Evolutionary conservation across 352 stramenopile species (phyloP).

Genomic region (Blastocystis sp.): DNA sequence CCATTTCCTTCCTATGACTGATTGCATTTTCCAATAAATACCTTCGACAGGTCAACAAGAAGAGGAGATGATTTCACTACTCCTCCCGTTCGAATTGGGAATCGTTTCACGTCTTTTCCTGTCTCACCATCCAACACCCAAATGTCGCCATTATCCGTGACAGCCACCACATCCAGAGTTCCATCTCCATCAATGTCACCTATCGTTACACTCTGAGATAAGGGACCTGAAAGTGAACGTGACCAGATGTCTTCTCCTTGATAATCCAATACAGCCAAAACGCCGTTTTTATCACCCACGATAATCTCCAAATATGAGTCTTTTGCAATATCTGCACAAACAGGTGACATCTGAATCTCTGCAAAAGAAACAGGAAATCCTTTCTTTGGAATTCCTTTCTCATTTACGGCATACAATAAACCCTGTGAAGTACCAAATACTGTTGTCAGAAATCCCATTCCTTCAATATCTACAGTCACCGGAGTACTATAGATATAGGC

Average conservation of each 20-base stretch:
- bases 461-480: conserved; percentile 15
- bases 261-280: conserved; percentile 24
- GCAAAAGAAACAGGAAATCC: conserved; percentile 51
- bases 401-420: not conserved
- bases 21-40: not conserved
- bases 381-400: not conserved
- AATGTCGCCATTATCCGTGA: conserved; percentile 41
- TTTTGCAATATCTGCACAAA: conserved; percentile 14
- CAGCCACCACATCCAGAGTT: conserved; percentile 18
- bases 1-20: not conserved
- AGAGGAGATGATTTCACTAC: not conserved
- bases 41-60: not conserved
- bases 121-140: conserved; percentile 35
- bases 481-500: conserved; percentile 27
- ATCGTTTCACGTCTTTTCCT: not conserved
- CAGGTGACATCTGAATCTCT: not conserved
- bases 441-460: not conserved
- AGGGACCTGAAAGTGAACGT: conserved; percentile 1
- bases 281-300: conserved; percentile 12
- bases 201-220: conserved; percentile 3
- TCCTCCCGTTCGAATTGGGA: conserved; percentile 18
- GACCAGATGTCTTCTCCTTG: conserved; percentile 42
- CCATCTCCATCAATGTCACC: conserved; percentile 16
- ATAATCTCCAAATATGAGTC: conserved; percentile 53
- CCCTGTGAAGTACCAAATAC: conserved; percentile 27